These are phyloP conservation scores for Cardamine resedifolia DNA, from an alignment of 345 rosid species.

Conservation along the genomic window DNA sequence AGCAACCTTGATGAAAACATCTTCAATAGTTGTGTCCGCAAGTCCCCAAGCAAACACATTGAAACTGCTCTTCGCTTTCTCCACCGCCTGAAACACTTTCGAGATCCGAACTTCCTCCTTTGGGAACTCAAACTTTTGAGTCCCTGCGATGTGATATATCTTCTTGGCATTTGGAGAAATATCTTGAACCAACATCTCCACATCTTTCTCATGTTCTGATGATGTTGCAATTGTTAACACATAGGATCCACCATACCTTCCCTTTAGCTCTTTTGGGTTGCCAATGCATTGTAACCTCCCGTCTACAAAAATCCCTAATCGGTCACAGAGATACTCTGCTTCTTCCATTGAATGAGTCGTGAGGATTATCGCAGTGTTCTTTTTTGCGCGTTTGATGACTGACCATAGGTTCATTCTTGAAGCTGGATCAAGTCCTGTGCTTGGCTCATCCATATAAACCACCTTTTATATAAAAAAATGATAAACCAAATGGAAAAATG, in stretches of 20 bases:
- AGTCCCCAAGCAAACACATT: conserved; percentile 90
- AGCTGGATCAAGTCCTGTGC: conserved; percentile 96
- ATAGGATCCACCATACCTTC: conserved; percentile 78
- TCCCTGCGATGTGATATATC: conserved; percentile 79
- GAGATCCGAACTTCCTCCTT: conserved; percentile 67
- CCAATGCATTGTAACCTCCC: conserved; percentile 94
- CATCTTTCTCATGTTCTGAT: conserved; percentile 54
- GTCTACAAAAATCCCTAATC: conserved; percentile 80
- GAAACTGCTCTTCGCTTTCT: conserved; percentile 68
- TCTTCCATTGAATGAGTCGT: conserved; percentile 98
- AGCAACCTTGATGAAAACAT: too few relatives aligned
- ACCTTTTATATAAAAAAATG: conserved; percentile 53
- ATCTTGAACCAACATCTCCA: conserved; percentile 55
- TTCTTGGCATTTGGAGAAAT: conserved; percentile 67
- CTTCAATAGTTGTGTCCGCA: too few relatives aligned
- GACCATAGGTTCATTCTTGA: conserved; percentile 86
- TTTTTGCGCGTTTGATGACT: conserved; percentile 78
- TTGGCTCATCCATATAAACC: conserved; percentile 97
- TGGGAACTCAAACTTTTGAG: conserved; percentile 94
- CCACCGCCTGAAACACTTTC: conserved; percentile 80
- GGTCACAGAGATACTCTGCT: conserved; percentile 87
- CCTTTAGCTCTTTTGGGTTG: conserved; percentile 87
- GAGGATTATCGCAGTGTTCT: conserved; percentile 71
- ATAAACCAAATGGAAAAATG: not conserved
- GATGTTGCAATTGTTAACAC: conserved; percentile 81